Conservation (phyloP, 805 yeast genomes). For the Cyberlindnera maclurae region DNA sequence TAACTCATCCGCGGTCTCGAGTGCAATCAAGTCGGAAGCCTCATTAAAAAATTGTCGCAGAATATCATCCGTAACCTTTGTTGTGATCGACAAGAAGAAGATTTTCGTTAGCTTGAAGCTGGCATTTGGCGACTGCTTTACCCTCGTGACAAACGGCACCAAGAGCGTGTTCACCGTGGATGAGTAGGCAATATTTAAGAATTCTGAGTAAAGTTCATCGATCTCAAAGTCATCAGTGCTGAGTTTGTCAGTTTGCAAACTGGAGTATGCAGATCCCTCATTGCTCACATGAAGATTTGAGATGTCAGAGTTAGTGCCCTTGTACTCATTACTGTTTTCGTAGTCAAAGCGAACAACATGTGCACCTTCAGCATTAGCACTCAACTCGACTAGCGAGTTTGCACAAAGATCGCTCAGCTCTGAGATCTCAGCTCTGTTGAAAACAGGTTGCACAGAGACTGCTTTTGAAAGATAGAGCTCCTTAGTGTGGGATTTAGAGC, state of each 20-base stretch:
- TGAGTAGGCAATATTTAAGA: conserved; percentile 43
- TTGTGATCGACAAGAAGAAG: conserved; percentile 59
- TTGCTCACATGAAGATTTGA: conserved; percentile 16
- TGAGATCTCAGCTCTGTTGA: conserved; percentile 82
- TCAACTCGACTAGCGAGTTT: conserved; percentile 63
- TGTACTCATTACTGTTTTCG: conserved; percentile 12
- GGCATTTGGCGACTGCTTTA: conserved; percentile 33
- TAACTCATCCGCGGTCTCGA: conserved; percentile 61
- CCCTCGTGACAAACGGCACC: conserved; percentile 37
- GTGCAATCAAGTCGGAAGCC: conserved; percentile 41
- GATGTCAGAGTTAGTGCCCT: conserved; percentile 13
- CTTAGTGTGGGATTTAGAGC: conserved; percentile 90
- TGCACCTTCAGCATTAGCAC: conserved; percentile 56
- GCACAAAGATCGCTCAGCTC: conserved; percentile 72
- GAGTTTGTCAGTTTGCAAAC: background rate
- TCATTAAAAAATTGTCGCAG: conserved; percentile 39
- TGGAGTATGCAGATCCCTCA: background rate
- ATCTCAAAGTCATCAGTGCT: conserved; percentile 37
- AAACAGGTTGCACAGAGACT: conserved; percentile 93
- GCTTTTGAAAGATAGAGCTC: conserved; percentile 89
- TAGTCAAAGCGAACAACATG: conserved; percentile 24
- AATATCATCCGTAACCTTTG: conserved; percentile 53
- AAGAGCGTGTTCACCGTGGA: conserved; percentile 32
- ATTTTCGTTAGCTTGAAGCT: conserved; percentile 54
- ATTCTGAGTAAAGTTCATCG: conserved; percentile 69